Evolutionary conservation across 2,329 filamentous ascomycete species (phyloP).

Genomic region (Diaporthe sp.): DNA sequence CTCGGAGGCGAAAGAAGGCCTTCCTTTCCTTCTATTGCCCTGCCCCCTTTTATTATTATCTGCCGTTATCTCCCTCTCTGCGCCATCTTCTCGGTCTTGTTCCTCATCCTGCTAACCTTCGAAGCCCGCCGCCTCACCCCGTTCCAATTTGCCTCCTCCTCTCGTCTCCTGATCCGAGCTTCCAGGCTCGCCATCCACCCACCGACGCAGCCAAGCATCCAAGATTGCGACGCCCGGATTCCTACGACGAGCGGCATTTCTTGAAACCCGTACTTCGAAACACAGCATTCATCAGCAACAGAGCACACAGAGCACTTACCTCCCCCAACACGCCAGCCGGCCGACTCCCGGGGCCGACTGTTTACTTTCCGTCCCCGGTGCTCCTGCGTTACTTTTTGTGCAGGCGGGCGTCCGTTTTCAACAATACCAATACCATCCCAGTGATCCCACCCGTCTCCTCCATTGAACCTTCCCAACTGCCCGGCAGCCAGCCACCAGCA

Average conservation of each 20-base stretch:
- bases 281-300: conserved; percentile 19
- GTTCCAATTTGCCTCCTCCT: conserved; percentile 21
- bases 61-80: conserved; percentile 8
- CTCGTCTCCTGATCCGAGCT: conserved; percentile 27
- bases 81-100: conserved; percentile 7
- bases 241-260: conserved; percentile 21
- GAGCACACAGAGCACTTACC: neutral
- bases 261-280: conserved; percentile 29
- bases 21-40: neutral
- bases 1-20: conserved; percentile 18
- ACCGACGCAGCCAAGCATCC: conserved; percentile 20
- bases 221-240: conserved; percentile 12
- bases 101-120: neutral
- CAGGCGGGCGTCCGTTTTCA: neutral
- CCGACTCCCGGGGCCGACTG: conserved; percentile 26
- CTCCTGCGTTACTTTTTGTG: conserved; percentile 4
- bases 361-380: conserved; percentile 6
- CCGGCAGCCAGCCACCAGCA: neutral
- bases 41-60: conserved; percentile 28
- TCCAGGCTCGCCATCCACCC: conserved; percentile 12
- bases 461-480: conserved; percentile 1
- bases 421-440: neutral
- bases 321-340: neutral
- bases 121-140: neutral
- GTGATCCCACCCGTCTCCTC: conserved; percentile 2